Conservation (phyloP, 257 asterid genomes). For the Jacaranda mimosifolia region DNA sequence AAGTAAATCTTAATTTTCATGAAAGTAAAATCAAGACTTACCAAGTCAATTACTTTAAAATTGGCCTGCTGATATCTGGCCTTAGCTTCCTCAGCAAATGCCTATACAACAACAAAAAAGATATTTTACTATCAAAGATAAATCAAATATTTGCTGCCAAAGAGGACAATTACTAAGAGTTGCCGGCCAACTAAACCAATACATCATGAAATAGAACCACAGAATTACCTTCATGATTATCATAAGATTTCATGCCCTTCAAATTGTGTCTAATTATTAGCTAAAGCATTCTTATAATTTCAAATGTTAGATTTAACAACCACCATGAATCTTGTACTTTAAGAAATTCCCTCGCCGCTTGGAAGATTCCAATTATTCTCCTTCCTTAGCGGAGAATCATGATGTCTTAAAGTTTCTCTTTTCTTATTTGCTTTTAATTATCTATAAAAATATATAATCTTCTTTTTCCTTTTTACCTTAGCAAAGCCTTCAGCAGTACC, state of each 20-base stretch:
- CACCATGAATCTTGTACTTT: conserved; percentile 8
- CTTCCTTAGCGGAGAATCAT: conserved; percentile 12
- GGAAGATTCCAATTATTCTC: conserved; percentile 1
- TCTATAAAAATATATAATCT: neutral
- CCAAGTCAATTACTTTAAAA: conserved; percentile 85
- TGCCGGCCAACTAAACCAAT: conserved; percentile 9
- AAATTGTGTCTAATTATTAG: conserved; percentile 7
- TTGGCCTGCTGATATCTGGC: conserved; percentile 83
- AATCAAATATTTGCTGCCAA: conserved; percentile 21
- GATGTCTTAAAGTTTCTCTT: neutral
- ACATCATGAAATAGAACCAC: conserved; percentile 33
- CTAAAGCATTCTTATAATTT: conserved; percentile 4
- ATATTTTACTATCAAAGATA: conserved; percentile 11
- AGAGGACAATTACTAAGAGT: neutral
- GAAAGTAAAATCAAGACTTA: conserved; percentile 39
- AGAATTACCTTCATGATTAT: conserved; percentile 18
- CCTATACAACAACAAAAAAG: conserved; percentile 55
- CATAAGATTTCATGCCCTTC: conserved; percentile 23
- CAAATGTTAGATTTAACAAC: conserved; percentile 31
- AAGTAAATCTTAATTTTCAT: neutral
- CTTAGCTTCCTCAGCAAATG: conserved; percentile 96
- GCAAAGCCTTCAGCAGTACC: conserved; percentile 99
- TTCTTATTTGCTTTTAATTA: neutral
- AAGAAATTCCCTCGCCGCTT: neutral
- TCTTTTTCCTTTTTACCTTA: conserved; percentile 55